Percentiles rank a stretch among this genome's conserved stretches.
These are phyloP conservation scores for Chlorella sp. DNA, from an alignment of 139 green algal genomes.

Conservation along the genomic window DNA sequence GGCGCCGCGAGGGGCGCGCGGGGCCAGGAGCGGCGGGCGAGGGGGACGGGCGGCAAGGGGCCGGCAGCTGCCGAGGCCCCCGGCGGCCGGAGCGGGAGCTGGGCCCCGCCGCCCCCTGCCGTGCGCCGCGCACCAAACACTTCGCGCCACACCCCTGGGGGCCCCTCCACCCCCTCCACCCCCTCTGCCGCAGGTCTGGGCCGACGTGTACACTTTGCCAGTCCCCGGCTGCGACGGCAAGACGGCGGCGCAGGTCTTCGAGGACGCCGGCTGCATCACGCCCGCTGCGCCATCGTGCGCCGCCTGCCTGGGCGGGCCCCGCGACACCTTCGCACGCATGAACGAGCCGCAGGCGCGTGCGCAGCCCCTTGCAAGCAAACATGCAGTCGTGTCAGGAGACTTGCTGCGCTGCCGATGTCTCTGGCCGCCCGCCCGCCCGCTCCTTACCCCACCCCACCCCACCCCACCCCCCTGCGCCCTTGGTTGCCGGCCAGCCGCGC, in stretches of 20 bases:
- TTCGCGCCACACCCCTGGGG: background rate
- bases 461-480: no score
- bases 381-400: no score
- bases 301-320: constrained; percentile 90
- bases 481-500: no score
- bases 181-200: constrained; percentile 78
- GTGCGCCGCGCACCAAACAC: no score
- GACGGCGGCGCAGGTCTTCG: constrained; percentile 94
- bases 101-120: no score
- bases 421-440: no score
- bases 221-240: constrained; percentile 93
- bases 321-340: constrained; percentile 95
- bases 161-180: background rate
- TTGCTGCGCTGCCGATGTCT: no score
- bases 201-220: constrained; percentile 88
- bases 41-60: background rate
- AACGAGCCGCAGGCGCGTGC: constrained; percentile 95
- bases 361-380: no score
- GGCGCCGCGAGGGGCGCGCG: background rate
- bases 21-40: no score
- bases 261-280: constrained; percentile 85
- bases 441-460: no score
- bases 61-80: no score
- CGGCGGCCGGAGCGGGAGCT: no score
- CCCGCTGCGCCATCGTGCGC: constrained; percentile 90